A percentile compares a stretch with the other conserved stretches of the same genome.
Conservation (phyloP, 1,139 yeast genomes). For the Candida sp. region DNA sequence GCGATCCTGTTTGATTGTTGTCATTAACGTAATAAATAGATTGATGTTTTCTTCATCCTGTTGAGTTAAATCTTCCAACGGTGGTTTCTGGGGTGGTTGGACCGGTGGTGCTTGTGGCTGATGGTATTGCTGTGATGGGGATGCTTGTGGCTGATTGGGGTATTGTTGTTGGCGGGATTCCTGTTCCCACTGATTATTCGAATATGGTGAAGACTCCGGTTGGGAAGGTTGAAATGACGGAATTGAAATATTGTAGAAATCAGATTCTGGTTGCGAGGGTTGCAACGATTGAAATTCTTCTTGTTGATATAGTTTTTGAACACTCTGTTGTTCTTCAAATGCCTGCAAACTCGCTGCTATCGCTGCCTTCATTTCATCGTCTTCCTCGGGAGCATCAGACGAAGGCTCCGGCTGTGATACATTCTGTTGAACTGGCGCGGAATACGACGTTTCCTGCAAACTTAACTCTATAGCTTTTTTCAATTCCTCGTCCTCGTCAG, state of each 20-base stretch:
- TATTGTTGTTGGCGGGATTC: constrained; percentile 9
- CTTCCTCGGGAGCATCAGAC: constrained; percentile 49
- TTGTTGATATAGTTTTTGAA: constrained; percentile 12
- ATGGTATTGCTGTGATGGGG: constrained; percentile 8
- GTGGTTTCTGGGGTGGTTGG: constrained; percentile 10
- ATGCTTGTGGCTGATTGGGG: neutral
- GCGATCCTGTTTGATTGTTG: constrained; percentile 49
- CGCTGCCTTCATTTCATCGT: constrained; percentile 90
- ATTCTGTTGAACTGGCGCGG: constrained; percentile 8
- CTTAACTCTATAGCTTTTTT: constrained; percentile 78
- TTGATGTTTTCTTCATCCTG: constrained; percentile 68
- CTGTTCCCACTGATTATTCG: constrained; percentile 5
- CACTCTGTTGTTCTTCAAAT: constrained; percentile 44
- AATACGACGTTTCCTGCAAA: constrained; percentile 46
- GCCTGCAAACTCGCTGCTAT: constrained; percentile 90
- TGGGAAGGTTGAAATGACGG: constrained; percentile 3
- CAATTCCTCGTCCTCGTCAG: constrained; percentile 65
- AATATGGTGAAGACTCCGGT: constrained; percentile 4
- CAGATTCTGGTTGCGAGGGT: constrained; percentile 5
- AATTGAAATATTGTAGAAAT: constrained; percentile 7
- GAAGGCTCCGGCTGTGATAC: constrained; percentile 10
- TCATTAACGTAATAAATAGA: constrained; percentile 66
- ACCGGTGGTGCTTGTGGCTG: constrained; percentile 11
- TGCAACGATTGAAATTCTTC: constrained; percentile 8
- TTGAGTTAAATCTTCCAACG: constrained; percentile 41